Percentiles rank a stretch among this genome's conserved stretches.
phyloP scores from a whole-genome alignment of 2,329 filamentous ascomycete genomes.

The Trichophyton equinum region DNA sequence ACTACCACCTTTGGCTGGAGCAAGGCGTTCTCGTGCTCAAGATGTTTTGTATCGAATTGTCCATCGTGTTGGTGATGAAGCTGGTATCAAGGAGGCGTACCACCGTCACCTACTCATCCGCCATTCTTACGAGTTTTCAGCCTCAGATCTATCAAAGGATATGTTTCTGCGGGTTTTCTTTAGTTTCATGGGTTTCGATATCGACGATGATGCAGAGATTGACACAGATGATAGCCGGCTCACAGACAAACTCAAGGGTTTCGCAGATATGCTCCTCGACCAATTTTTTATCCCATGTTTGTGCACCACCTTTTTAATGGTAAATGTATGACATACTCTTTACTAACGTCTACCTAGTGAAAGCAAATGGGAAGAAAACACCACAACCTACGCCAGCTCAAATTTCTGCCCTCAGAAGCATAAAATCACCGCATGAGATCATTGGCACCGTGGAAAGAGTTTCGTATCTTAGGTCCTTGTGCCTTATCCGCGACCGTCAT shows the following conservation, averaged over 20 bases:
- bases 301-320: neutral
- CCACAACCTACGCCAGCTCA: conserved; percentile 12
- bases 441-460: conserved; percentile 6
- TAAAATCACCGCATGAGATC: neutral
- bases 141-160: conserved; percentile 13
- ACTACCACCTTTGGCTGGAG: neutral
- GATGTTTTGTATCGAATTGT: conserved; percentile 6
- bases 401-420: conserved; percentile 10
- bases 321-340: too few species aligned
- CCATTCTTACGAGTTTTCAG: conserved; percentile 15
- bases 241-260: neutral
- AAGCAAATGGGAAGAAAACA: conserved; percentile 11
- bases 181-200: conserved; percentile 4
- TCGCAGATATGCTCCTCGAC: conserved; percentile 13
- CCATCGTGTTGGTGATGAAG: neutral
- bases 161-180: conserved; percentile 10
- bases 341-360: conserved; percentile 9
- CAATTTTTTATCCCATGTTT: conserved; percentile 14
- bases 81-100: neutral
- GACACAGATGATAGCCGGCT: neutral
- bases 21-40: neutral
- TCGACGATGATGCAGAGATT: conserved; percentile 5
- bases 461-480: conserved; percentile 10
- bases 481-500: conserved; percentile 12
- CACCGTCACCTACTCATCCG: conserved; percentile 11